Evolutionary conservation across 208 protist genomes (phyloP).

Genomic region (Leishmania guyanensis): DNA sequence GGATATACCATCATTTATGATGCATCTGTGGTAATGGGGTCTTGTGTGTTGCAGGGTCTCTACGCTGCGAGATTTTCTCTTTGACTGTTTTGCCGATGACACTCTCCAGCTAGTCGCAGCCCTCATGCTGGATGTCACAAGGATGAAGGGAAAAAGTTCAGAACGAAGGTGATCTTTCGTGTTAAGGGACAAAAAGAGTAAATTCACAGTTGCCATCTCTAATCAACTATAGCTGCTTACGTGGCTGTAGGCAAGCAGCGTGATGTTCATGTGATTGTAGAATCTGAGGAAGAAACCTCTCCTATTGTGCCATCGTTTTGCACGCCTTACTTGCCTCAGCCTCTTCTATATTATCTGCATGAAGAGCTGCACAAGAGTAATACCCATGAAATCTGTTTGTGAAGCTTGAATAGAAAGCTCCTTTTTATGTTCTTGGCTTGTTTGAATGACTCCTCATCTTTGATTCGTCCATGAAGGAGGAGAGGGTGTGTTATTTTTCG

Average conservation of each 20-base stretch:
- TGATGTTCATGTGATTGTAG: constrained; percentile 52
- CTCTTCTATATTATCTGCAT: constrained; percentile 28
- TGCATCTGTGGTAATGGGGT: constrained; percentile 19
- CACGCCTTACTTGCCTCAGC: constrained; percentile 39
- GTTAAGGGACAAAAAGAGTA: constrained; percentile 66
- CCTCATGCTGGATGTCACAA: constrained; percentile 26
- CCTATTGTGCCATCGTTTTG: constrained; percentile 49
- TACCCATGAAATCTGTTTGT: constrained; percentile 49
- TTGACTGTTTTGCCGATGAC: constrained; percentile 51
- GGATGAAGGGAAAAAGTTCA: constrained; percentile 27
- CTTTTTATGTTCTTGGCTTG: constrained; percentile 34
- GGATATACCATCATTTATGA: constrained; percentile 30
- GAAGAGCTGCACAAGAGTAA: constrained; percentile 24
- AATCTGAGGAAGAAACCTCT: constrained; percentile 34
- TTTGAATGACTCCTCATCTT: constrained; percentile 39
- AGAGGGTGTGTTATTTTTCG: constrained; percentile 45
- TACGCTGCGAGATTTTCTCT: constrained; percentile 46
- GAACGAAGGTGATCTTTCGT: constrained; percentile 31
- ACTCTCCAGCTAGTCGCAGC: constrained; percentile 22
- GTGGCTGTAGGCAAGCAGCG: constrained; percentile 57
- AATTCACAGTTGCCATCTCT: constrained; percentile 57
- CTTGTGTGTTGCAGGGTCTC: no score
- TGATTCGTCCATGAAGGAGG: constrained; percentile 39
- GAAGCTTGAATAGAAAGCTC: constrained; percentile 42
- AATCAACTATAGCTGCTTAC: constrained; percentile 62